These are phyloP conservation scores for Candolleomyces eurysporus DNA, from an alignment of 768 basidiomycete genomes.

Conservation along the genomic window DNA sequence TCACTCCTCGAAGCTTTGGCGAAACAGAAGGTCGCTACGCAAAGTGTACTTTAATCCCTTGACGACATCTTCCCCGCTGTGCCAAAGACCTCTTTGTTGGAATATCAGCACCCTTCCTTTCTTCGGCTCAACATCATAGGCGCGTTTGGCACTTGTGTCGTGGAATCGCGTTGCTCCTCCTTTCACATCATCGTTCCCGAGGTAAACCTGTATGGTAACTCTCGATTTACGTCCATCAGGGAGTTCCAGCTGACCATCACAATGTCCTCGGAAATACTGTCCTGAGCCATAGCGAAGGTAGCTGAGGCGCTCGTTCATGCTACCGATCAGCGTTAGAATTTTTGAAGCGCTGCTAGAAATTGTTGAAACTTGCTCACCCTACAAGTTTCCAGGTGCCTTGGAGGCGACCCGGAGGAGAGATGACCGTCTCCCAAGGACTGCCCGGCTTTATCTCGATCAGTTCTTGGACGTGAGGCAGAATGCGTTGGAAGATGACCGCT, in stretches of 20 bases:
- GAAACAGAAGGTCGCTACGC: constrained; percentile 41
- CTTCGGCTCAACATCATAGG: constrained; percentile 41
- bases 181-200: constrained; percentile 34
- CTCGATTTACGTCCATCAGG: constrained; percentile 36
- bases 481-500: constrained; percentile 31
- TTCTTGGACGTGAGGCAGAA: constrained; percentile 39
- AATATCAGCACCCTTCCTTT: constrained; percentile 43
- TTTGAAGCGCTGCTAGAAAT: not conserved
- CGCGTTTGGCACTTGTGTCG: constrained; percentile 20
- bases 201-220: constrained; percentile 44
- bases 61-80: constrained; percentile 42
- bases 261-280: constrained; percentile 39
- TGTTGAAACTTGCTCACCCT: constrained; percentile 24
- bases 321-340: constrained; percentile 11
- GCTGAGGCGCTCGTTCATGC: constrained; percentile 43
- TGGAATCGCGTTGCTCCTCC: constrained; percentile 44
- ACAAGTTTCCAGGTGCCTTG: constrained; percentile 33
- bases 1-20: not conserved
- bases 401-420: constrained; percentile 22
- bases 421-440: constrained; percentile 31
- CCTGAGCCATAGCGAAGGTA: constrained; percentile 45
- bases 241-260: constrained; percentile 34
- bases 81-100: constrained; percentile 38
- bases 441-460: constrained; percentile 30
- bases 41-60: constrained; percentile 40